Conservation (phyloP, 495 filamentous ascomycete genomes). For the Bathelium albidoporum region DNA sequence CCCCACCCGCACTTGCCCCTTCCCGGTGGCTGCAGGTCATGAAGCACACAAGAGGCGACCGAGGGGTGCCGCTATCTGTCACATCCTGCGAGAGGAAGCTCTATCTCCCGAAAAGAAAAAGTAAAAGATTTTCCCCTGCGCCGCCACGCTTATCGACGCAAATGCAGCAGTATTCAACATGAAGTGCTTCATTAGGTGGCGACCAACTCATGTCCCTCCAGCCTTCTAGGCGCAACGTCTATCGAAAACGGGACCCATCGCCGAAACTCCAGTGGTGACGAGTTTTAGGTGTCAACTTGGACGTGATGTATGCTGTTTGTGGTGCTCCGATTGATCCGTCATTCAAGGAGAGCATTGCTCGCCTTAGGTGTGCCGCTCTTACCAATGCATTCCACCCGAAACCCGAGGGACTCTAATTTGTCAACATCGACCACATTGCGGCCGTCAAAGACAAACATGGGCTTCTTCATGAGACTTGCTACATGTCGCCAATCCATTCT, state of each 20-base stretch:
- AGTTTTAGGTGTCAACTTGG: background rate
- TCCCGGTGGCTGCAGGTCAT: too few species aligned
- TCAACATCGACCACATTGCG: conserved; percentile 49
- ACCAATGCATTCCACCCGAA: conserved; percentile 45
- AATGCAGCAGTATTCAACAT: too few species aligned
- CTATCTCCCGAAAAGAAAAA: too few species aligned
- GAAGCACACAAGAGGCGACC: too few species aligned
- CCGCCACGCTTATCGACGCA: background rate
- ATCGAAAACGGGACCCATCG: background rate
- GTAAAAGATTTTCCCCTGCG: background rate
- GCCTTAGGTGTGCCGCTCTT: conserved; percentile 9
- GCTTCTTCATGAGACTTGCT: conserved; percentile 49
- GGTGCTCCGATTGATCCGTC: background rate
- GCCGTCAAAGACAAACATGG: conserved; percentile 64
- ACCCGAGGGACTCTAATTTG: conserved; percentile 47
- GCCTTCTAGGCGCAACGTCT: background rate
- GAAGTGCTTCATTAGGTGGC: too few species aligned
- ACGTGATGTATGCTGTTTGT: background rate
- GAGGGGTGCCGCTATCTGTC: too few species aligned
- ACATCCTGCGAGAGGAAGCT: too few species aligned
- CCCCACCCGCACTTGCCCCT: too few species aligned
- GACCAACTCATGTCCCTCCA: background rate
- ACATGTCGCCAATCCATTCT: conserved; percentile 45
- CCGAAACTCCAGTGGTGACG: background rate
- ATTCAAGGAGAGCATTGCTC: background rate